Evolutionary conservation across 805 yeast genomes (phyloP).

Genomic region (Pichia californica): DNA sequence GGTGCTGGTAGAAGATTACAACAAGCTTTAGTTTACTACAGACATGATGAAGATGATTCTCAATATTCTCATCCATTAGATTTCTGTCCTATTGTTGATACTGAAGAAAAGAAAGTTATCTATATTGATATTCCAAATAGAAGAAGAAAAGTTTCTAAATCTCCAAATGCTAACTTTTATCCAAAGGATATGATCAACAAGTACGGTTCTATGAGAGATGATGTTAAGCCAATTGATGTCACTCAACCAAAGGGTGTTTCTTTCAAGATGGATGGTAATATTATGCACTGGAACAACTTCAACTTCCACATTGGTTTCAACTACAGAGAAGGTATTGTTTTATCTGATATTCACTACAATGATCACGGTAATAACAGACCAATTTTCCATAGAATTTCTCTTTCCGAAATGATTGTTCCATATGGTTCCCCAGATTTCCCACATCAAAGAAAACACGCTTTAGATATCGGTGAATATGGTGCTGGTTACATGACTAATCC

Average conservation of each 20-base stretch:
- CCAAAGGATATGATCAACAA: constrained; percentile 56
- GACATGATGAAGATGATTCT: constrained; percentile 70
- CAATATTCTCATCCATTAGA: constrained; percentile 65
- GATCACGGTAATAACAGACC: constrained; percentile 72
- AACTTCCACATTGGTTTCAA: constrained; percentile 76
- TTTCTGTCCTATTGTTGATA: constrained; percentile 77
- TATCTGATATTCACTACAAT: constrained; percentile 65
- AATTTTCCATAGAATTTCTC: constrained; percentile 69
- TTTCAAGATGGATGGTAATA: constrained; percentile 61
- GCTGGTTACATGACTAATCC: constrained; percentile 84
- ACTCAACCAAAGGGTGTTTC: constrained; percentile 82
- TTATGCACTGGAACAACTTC: constrained; percentile 74
- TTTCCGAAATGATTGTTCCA: constrained; percentile 81
- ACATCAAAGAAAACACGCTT: constrained; percentile 80
- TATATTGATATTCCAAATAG: constrained; percentile 70
- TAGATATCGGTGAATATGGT: constrained; percentile 84
- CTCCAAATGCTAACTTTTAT: constrained; percentile 64
- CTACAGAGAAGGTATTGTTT: constrained; percentile 79
- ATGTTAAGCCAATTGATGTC: constrained; percentile 59
- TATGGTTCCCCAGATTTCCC: constrained; percentile 76
- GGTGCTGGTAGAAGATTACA: constrained; percentile 69
- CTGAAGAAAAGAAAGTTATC: constrained; percentile 61
- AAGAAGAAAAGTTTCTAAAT: constrained; percentile 65
- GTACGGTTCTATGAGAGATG: constrained; percentile 58
- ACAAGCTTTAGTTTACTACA: constrained; percentile 75